These are phyloP conservation scores for Clathrus columnatus DNA, from an alignment of 768 basidiomycete genomes.

Conservation along the genomic window DNA sequence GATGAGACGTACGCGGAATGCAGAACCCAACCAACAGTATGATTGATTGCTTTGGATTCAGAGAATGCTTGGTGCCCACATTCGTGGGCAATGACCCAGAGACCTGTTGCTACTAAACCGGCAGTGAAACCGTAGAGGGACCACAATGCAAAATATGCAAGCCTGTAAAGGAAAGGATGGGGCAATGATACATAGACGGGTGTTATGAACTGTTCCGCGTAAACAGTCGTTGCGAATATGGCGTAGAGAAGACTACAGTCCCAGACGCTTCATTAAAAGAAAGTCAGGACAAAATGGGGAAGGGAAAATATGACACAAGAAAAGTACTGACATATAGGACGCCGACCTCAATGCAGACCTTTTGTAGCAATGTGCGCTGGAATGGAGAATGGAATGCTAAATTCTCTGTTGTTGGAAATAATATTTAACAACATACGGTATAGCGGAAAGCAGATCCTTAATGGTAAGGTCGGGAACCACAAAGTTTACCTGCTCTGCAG, in stretches of 20 bases:
- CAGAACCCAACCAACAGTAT: constrained; percentile 84
- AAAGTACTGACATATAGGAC: constrained; percentile 56
- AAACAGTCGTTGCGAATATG: constrained; percentile 59
- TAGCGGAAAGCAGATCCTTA: constrained; percentile 76
- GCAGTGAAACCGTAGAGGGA: constrained; percentile 70
- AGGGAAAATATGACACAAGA: constrained; percentile 13
- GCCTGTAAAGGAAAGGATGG: constrained; percentile 51
- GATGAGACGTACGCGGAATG: constrained; percentile 66
- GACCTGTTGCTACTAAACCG: constrained; percentile 82
- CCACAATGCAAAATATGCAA: constrained; percentile 64
- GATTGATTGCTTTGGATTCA: constrained; percentile 84
- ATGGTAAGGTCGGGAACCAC: constrained; percentile 70
- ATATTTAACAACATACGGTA: too few relatives aligned
- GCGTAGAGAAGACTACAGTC: constrained; percentile 63
- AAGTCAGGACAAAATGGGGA: constrained; percentile 1
- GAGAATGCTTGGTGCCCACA: constrained; percentile 97
- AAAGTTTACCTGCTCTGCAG: constrained; percentile 4
- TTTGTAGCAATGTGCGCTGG: constrained; percentile 78
- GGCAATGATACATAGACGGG: constrained; percentile 47
- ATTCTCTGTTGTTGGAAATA: too few relatives aligned
- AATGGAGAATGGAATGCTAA: constrained; percentile 7
- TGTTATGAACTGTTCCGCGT: constrained; percentile 54
- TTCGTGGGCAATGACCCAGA: constrained; percentile 94
- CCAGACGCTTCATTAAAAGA: constrained; percentile 43
- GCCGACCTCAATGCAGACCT: constrained; percentile 78